These are phyloP conservation scores for Diaporthe ampelina DNA, from an alignment of 2,329 filamentous ascomycete genomes.

Conservation along the genomic window DNA sequence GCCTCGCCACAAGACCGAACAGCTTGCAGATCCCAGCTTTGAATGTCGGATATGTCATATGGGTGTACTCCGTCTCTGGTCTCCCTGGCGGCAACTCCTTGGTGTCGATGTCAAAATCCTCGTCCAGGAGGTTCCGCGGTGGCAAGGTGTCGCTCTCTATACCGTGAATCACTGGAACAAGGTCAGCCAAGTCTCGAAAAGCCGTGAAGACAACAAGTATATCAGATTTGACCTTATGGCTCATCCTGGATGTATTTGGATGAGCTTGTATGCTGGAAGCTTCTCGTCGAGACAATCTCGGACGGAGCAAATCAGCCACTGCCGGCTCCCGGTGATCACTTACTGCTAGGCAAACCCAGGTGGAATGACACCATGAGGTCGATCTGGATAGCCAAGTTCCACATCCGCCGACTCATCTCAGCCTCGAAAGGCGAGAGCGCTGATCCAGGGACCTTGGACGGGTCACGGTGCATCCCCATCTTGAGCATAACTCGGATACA, in stretches of 20 bases:
- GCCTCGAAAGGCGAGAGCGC: conserved; percentile 64
- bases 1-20: conserved; percentile 64
- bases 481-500: conserved; percentile 68
- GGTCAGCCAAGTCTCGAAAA: not conserved
- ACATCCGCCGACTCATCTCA: conserved; percentile 67
- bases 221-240: not conserved
- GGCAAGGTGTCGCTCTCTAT: conserved; percentile 74
- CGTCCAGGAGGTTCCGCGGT: conserved; percentile 74
- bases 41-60: conserved; percentile 67
- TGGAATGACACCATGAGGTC: conserved; percentile 77
- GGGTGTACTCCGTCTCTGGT: conserved; percentile 71
- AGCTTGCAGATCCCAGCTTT: conserved; percentile 63
- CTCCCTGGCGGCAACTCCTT: conserved; percentile 68
- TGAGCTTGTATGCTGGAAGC: not conserved
- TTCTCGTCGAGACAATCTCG: not conserved
- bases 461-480: conserved; percentile 71
- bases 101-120: conserved; percentile 72
- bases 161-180: conserved; percentile 66
- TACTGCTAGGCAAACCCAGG: conserved; percentile 68
- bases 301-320: too few species aligned
- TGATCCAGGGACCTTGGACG: conserved; percentile 60
- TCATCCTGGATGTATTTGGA: too few species aligned
- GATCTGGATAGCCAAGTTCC: conserved; percentile 69
- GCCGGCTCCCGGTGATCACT: not conserved
- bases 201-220: not conserved